phyloP scores from a whole-genome alignment of 2,329 filamentous ascomycete species.

The Calycina herbarum region DNA sequence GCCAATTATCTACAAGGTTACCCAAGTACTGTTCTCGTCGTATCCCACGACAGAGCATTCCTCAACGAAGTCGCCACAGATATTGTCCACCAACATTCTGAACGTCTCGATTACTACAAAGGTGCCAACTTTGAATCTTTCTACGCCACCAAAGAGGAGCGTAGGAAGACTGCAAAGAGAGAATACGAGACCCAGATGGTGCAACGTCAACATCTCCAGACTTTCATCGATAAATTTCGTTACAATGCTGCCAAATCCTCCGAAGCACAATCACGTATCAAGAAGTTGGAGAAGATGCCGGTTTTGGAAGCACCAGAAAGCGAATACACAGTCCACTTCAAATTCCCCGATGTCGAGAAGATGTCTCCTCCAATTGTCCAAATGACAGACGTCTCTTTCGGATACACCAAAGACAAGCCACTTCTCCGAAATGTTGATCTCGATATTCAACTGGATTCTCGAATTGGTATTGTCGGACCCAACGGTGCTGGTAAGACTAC shows the following conservation, averaged over 20 bases:
- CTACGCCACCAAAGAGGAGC: conserved; percentile 95
- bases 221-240: conserved; percentile 99
- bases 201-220: conserved; percentile 87
- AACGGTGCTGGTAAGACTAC: conserved; percentile 99
- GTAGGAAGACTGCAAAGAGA: conserved; percentile 91
- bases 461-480: conserved; percentile 98
- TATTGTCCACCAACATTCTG: conserved; percentile 97
- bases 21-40: conserved; percentile 91
- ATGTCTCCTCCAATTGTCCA: conserved; percentile 96
- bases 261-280: conserved; percentile 97
- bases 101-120: conserved; percentile 97
- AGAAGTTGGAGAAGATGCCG: conserved; percentile 98
- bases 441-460: conserved; percentile 95
- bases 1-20: conserved; percentile 93
- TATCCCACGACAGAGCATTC: conserved; percentile 98
- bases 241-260: conserved; percentile 99
- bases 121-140: conserved; percentile 96
- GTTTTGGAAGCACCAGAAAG: conserved; percentile 85
- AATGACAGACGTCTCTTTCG: conserved; percentile 90
- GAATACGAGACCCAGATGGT: conserved; percentile 99
- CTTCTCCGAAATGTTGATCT: conserved; percentile 86
- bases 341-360: conserved; percentile 96
- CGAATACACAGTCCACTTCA: conserved; percentile 95
- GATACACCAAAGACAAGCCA: conserved; percentile 77
- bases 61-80: conserved; percentile 99